These are phyloP conservation scores for Leptodermis oblonga DNA, from an alignment of 257 asterid genomes.

Conservation along the genomic window DNA sequence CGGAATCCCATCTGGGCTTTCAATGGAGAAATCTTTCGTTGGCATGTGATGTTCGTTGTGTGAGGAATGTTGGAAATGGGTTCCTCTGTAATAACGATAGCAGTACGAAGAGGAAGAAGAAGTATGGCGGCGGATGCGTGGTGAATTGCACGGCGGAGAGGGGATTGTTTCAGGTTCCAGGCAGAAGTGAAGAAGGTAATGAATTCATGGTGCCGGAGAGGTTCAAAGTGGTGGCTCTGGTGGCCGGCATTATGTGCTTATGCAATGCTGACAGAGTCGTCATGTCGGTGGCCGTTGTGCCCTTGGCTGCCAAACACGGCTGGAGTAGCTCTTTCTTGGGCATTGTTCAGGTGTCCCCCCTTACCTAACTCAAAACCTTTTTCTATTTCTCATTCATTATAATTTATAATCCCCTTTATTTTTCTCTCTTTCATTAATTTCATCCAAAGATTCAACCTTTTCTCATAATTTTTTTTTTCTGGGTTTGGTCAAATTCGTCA, in stretches of 20 bases:
- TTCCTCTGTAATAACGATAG: neutral
- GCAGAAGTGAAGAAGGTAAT: slow-evolving; percentile 35
- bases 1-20: slow-evolving; percentile 28
- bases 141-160: slow-evolving; percentile 70
- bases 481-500: slow-evolving; percentile 4
- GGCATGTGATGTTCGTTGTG: slow-evolving; percentile 13
- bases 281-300: slow-evolving; percentile 96
- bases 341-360: slow-evolving; percentile 67
- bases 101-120: neutral
- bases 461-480: neutral
- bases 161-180: slow-evolving; percentile 40
- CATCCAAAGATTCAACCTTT: neutral
- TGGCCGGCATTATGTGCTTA: slow-evolving; percentile 85
- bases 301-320: slow-evolving; percentile 80
- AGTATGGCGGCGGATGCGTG: slow-evolving; percentile 19
- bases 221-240: slow-evolving; percentile 76
- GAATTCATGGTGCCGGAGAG: slow-evolving; percentile 71
- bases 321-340: slow-evolving; percentile 88
- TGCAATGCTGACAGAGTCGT: slow-evolving; percentile 96
- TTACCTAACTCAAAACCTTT: neutral
- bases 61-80: neutral
- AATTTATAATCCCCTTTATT: neutral
- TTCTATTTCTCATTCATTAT: neutral
- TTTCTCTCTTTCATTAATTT: neutral
- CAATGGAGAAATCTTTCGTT: slow-evolving; percentile 17